phyloP scores from a whole-genome alignment of 116 monocot genomes.

The Dioscorea cayenensis region DNA sequence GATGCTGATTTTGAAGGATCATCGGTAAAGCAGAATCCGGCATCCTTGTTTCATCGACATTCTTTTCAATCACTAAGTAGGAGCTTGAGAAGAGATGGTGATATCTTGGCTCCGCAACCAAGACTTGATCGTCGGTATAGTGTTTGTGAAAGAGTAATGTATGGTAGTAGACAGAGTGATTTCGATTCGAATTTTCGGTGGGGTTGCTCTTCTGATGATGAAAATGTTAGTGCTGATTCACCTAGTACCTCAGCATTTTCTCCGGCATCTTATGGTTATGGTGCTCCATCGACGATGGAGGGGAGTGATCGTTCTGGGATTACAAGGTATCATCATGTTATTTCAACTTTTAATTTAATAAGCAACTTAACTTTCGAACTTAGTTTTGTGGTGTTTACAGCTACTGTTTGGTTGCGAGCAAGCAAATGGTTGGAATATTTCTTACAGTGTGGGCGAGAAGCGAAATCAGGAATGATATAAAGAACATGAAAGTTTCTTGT shows the following conservation, averaged over 20 bases:
- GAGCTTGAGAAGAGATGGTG: slow-evolving; percentile 35
- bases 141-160: slow-evolving; percentile 39
- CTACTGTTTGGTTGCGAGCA: slow-evolving; percentile 43
- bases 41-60: slow-evolving; percentile 14
- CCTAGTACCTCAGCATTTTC: slow-evolving; percentile 30
- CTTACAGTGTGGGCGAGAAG: slow-evolving; percentile 49
- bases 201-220: slow-evolving; percentile 33
- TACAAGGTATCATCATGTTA: slow-evolving; percentile 33
- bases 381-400: slow-evolving; percentile 3
- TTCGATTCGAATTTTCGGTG: slow-evolving; percentile 40
- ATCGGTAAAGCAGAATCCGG: slow-evolving; percentile 12
- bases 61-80: slow-evolving; percentile 30
- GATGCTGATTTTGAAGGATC: slow-evolving; percentile 45
- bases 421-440: slow-evolving; percentile 70
- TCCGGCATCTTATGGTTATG: slow-evolving; percentile 46
- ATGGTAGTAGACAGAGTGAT: slow-evolving; percentile 37
- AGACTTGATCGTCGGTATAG: slow-evolving; percentile 42
- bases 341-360: neutral
- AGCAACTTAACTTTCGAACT: neutral
- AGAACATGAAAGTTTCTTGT: slow-evolving; percentile 54
- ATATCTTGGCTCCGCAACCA: slow-evolving; percentile 29
- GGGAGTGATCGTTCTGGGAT: slow-evolving; percentile 48
- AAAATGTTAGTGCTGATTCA: slow-evolving; percentile 25
- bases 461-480: slow-evolving; percentile 36
- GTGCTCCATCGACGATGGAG: slow-evolving; percentile 40